Evolutionary conservation across 208 protist genomes (phyloP).

Genomic region (Plasmodiophora brassicae): DNA sequence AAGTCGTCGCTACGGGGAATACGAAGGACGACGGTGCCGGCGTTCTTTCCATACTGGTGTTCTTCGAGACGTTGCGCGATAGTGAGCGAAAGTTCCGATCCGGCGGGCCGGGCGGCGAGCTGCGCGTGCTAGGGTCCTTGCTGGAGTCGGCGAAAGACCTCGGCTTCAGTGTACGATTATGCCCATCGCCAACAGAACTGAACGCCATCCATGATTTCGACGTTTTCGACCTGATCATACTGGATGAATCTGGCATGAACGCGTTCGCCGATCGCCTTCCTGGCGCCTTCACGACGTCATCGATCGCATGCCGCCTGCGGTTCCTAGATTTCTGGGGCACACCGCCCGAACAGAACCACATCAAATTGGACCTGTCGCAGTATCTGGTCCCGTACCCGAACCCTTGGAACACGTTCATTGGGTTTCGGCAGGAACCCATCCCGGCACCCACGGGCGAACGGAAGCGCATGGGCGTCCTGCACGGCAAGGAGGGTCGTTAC

Average conservation of each 20-base stretch:
- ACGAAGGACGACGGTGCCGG: too few relatives aligned
- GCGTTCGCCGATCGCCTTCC: neutral
- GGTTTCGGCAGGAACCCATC: neutral
- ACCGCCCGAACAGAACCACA: constrained; percentile 26
- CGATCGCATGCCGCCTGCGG: neutral
- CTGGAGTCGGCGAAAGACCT: neutral
- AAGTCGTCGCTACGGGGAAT: too few relatives aligned
- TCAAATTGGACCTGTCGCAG: neutral
- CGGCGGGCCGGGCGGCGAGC: neutral
- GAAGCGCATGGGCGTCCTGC: neutral
- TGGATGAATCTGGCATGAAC: neutral
- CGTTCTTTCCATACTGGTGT: too few relatives aligned
- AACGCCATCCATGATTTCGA: neutral
- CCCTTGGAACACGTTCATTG: neutral
- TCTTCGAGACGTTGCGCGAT: too few relatives aligned
- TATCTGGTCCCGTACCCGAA: constrained; percentile 11
- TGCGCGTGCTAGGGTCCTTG: neutral
- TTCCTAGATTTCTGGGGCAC: constrained; percentile 29
- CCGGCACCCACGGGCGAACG: neutral
- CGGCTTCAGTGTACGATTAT: neutral
- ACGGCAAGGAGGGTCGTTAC: neutral
- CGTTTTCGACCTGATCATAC: neutral
- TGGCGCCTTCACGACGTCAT: neutral
- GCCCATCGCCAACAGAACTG: neutral
- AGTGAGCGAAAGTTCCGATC: too few relatives aligned